These are phyloP conservation scores for Ophiostoma sp. DNA, from an alignment of 2,329 filamentous ascomycete genomes.

Conservation along the genomic window DNA sequence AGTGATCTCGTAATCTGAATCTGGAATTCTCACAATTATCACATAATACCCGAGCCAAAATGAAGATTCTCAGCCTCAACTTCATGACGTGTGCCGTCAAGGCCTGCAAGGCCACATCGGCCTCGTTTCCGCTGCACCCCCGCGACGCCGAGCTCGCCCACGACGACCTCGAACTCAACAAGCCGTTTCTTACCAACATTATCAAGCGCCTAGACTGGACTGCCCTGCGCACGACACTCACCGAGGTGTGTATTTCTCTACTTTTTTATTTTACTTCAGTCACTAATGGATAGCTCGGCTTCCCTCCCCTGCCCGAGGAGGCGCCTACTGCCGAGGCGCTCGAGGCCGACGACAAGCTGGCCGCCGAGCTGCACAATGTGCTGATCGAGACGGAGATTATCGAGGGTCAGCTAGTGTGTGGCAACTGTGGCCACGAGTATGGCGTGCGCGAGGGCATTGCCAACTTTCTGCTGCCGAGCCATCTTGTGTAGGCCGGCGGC, in stretches of 20 bases:
- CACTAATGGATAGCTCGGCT: conserved; percentile 58
- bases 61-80: conserved; percentile 95
- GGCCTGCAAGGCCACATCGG: conserved; percentile 75
- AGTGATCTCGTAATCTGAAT: background rate
- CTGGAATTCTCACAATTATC: background rate
- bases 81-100: conserved; percentile 96
- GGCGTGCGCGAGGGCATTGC: conserved; percentile 92
- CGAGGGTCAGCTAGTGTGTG: conserved; percentile 85
- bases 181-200: conserved; percentile 75
- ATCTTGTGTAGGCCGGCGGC: conserved; percentile 59
- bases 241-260: conserved; percentile 54
- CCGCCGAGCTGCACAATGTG: conserved; percentile 73
- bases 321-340: conserved; percentile 59
- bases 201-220: conserved; percentile 85
- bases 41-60: conserved; percentile 36
- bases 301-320: conserved; percentile 63
- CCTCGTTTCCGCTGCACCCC: conserved; percentile 86
- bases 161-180: conserved; percentile 74
- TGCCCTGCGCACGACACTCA: conserved; percentile 67
- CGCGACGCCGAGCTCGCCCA: conserved; percentile 86
- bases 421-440: conserved; percentile 89
- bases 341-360: conserved; percentile 60
- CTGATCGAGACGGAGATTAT: conserved; percentile 85
- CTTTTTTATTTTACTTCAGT: background rate
- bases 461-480: conserved; percentile 89